Conservation (phyloP, 2,329 filamentous ascomycete genomes). For the Orbilia ellipsospora region DNA sequence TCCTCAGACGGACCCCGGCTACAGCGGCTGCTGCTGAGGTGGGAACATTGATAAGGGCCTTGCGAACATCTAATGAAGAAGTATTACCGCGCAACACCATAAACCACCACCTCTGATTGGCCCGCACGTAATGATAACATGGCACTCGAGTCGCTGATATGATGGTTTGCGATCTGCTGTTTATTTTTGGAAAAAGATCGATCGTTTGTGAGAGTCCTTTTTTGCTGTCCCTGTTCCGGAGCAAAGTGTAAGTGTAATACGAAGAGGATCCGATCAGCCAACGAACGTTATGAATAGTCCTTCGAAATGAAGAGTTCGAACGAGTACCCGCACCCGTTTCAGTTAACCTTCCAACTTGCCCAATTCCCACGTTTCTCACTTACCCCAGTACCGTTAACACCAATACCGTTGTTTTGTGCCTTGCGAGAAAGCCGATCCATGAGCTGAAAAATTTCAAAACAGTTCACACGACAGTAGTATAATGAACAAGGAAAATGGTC, state of each 20-base stretch:
- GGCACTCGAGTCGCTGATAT: too few relatives aligned
- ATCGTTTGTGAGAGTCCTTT: neutral
- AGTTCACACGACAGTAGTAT: conserved; percentile 16
- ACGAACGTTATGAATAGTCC: neutral
- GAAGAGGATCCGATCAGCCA: neutral
- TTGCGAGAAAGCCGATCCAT: conserved; percentile 33
- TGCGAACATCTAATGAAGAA: neutral
- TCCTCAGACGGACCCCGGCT: conserved; percentile 45
- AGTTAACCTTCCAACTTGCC: conserved; percentile 33
- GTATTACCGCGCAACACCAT: too few relatives aligned
- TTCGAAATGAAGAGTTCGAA: neutral
- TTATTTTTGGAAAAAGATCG: conserved; percentile 44
- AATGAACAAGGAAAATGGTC: conserved; percentile 7
- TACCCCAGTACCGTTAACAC: neutral
- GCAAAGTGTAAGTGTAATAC: too few relatives aligned
- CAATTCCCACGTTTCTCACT: conserved; percentile 46
- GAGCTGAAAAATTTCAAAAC: conserved; percentile 32
- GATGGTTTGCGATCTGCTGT: neutral
- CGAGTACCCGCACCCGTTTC: conserved; percentile 18
- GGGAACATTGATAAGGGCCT: conserved; percentile 3
- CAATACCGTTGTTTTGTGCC: conserved; percentile 19
- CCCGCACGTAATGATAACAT: too few relatives aligned
- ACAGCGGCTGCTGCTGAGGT: conserved; percentile 33
- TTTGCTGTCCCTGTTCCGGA: too few relatives aligned
- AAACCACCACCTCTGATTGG: neutral